These are phyloP conservation scores for Cystofilobasidium bisporidii DNA, from an alignment of 768 basidiomycete genomes.

Conservation along the genomic window DNA sequence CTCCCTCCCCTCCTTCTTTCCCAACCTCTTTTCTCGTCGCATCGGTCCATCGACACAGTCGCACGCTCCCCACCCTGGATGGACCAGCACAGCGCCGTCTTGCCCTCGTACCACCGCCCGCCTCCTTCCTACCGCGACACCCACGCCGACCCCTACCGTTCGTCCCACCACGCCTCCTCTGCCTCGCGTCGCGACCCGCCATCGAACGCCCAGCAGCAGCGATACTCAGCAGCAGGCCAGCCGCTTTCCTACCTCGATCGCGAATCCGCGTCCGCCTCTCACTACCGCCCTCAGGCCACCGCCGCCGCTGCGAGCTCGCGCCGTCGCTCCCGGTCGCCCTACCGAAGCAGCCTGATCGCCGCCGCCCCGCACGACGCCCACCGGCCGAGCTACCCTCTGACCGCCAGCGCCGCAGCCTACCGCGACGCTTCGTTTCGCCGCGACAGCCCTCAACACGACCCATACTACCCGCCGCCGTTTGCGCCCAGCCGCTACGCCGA, in stretches of 20 bases:
- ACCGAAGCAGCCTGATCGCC: neutral
- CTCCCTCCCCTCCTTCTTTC: too few relatives aligned
- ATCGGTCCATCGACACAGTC: too few relatives aligned
- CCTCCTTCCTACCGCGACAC: neutral
- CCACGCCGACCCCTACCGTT: neutral
- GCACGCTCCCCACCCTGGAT: neutral
- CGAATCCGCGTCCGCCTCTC: too few relatives aligned
- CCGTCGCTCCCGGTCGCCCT: neutral
- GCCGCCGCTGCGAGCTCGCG: neutral
- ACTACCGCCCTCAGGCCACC: neutral
- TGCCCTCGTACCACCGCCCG: neutral
- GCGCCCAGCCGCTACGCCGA: too few relatives aligned
- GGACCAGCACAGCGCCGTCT: neutral
- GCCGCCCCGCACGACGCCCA: too few relatives aligned
- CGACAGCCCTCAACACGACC: too few relatives aligned
- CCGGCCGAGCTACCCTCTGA: too few relatives aligned
- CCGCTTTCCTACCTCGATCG: neutral
- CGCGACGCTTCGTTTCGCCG: too few relatives aligned
- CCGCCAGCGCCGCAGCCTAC: neutral
- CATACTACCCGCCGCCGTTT: too few relatives aligned
- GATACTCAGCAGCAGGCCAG: neutral
- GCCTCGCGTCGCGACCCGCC: neutral
- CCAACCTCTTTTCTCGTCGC: too few relatives aligned
- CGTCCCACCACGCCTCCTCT: neutral
- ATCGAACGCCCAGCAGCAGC: neutral